Evolutionary conservation across 495 filamentous ascomycete genomes (phyloP), one percentile per base, ranked within the genome.

Genomic region (Trichoderma asperelloides): DNA sequence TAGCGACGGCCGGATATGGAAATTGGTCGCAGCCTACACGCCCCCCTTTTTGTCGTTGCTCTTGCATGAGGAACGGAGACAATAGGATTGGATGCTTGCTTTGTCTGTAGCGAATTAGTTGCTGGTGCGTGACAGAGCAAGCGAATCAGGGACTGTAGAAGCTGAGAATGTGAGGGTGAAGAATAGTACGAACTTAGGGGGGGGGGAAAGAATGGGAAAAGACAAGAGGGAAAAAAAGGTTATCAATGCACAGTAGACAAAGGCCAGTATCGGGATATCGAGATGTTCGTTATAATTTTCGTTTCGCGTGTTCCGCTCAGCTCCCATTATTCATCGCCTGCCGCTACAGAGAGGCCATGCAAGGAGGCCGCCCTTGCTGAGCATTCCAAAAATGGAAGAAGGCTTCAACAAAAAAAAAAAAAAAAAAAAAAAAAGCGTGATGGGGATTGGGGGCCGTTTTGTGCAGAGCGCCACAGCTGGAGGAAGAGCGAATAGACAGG

Each of bases 1-100:
- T 5, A 21, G n/a, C 47, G 47, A 51, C 47, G 55, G 25, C 55
- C 55, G 55, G 55, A 6, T 60, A 3, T 28, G 55, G 27, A 30
- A 60, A 30, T 23, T 13, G 55, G 27, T 25, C 0, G 16, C 6
- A 1, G n/a, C 13, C n/a, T 27, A 7, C 49, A 30, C 55, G 8
- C 55, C 55, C 55, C 55, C 55, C 15, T 30, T 60, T 30, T 18
- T 60, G 12, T 60, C 25, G 27, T 23, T 60, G 55, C 55, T n/a
- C n/a, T 30, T 60, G 55, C 23, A 60, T 21, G 55, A 60, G 55
- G 55, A 60, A 60, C 55, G 55, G 16, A 12, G 55, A 60, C 55
- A 60, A 60, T 30, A 21, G 55, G 55, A 60, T 15, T 60, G 55
- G 25, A 33, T 60, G 55, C 25, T 25, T 60, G 27, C 55, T 60